phyloP scores from a whole-genome alignment of 441 rosid genomes.

The Geranium incanum region DNA sequence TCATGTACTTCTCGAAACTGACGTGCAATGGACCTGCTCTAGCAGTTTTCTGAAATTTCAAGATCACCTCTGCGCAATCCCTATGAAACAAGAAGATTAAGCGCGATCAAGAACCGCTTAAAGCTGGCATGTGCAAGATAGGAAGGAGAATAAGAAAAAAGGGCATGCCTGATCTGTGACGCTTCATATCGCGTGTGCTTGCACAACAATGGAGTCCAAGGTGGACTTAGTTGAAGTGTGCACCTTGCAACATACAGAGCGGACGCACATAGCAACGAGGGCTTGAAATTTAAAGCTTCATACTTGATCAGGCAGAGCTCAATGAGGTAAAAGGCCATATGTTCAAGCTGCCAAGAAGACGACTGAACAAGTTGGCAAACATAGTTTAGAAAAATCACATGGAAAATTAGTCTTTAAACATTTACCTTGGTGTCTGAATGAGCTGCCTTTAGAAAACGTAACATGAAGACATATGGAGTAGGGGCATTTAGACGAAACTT shows the following conservation, averaged over 20 bases:
- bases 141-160: constrained; percentile 2
- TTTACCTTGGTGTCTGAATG: constrained; percentile 60
- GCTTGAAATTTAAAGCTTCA: constrained; percentile 66
- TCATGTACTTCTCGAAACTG: constrained; percentile 63
- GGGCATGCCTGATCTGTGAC: constrained; percentile 51
- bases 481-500: constrained; percentile 80
- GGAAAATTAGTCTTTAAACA: not conserved
- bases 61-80: constrained; percentile 71
- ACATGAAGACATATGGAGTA: constrained; percentile 86
- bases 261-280: constrained; percentile 84
- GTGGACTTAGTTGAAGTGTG: constrained; percentile 55
- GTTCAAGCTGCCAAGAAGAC: constrained; percentile 60
- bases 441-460: constrained; percentile 90
- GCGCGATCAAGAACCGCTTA: not conserved
- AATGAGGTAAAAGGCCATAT: constrained; percentile 71
- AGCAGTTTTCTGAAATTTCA: constrained; percentile 65
- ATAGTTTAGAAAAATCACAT: not conserved
- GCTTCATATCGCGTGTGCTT: constrained; percentile 55
- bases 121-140: not conserved
- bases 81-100: constrained; percentile 28
- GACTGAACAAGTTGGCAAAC: constrained; percentile 7
- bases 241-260: constrained; percentile 72
- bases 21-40: constrained; percentile 51
- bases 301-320: constrained; percentile 78
- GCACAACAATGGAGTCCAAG: constrained; percentile 65